Base-by-base conservation (phyloP, 1,284 basidiomycete genomes). In the Trichosporon ovoides region DNA sequence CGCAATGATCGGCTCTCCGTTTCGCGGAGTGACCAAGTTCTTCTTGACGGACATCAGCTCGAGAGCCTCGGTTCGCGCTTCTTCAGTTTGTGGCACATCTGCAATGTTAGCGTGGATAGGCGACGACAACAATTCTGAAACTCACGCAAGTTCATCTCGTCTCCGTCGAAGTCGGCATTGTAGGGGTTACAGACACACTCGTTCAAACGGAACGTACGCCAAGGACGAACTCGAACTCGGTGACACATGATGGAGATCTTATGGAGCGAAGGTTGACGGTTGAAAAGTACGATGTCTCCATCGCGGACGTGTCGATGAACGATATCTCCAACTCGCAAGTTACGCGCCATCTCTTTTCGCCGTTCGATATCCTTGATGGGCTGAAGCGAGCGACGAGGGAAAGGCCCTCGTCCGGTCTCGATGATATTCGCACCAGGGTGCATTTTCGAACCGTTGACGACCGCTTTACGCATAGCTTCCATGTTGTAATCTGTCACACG, bases 181-280 rank as follows among this genome's bases (percentile, higher is more conserved):
- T 99, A 99, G 2, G 96, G 96, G 54, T 92, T 95, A 78, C 96
- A 99, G 10, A 96, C 96, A 84, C 96, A 99, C 76, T 99, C 96
- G 74, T 99, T 99, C 58, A 99, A 81, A 51, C 96, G 85, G 81
- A 99, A 97, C 1, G 96, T 93, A 66, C 95, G 81, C 96, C 96
- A 99, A 36, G 96, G 96, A 33, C 96, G 83, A 57, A 99, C 85
- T 68, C 83, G 69, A 65, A 87, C 95, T 64, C 93, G 83, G 80
- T 99, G 96, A 73, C 93, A 97, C 92, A 98, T 98, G 76, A 99
- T 98, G 1, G 94, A 97, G 19, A 98, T 81, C 86, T 93, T 95
- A 79, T 99, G 96, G 71, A 99, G 81, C 84, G 90, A 94, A 6
- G 96, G 96, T 74, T 99, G 96, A 61, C 96, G 93, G 78, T 99